Percentiles rank a stretch among this genome's conserved stretches.
phyloP scores from a whole-genome alignment of 140 eudicot species.

The Flaveria floridana region DNA sequence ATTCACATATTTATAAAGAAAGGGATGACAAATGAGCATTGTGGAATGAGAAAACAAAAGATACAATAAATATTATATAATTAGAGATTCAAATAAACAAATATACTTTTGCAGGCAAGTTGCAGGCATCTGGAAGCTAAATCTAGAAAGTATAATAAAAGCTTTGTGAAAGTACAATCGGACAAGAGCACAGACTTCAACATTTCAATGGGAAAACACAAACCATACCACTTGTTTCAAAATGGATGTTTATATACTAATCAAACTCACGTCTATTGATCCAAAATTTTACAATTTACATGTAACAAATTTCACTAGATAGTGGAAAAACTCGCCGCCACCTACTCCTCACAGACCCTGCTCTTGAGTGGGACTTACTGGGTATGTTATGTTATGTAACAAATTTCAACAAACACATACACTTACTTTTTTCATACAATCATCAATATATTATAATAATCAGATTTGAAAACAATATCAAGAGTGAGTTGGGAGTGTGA shows the following conservation, averaged over 20 bases:
- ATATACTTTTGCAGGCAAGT: constrained; percentile 21
- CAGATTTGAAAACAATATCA: too few relatives aligned
- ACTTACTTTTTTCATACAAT: background rate
- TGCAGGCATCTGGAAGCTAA: constrained; percentile 13
- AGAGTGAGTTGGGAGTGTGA: too few relatives aligned
- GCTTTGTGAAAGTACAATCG: constrained; percentile 26
- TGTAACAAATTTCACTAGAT: too few relatives aligned
- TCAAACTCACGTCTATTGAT: background rate
- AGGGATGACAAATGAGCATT: background rate
- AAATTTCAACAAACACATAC: too few relatives aligned
- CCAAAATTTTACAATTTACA: too few relatives aligned
- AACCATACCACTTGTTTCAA: constrained; percentile 14
- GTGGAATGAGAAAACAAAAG: background rate
- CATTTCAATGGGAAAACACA: constrained; percentile 20
- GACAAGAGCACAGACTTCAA: constrained; percentile 28
- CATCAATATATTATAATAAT: background rate
- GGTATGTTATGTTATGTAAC: too few relatives aligned
- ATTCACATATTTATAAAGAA: too few relatives aligned
- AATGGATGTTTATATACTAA: background rate
- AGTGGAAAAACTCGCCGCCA: too few relatives aligned
- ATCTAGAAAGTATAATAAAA: constrained; percentile 19
- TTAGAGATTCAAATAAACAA: background rate
- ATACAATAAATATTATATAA: background rate
- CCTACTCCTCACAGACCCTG: too few relatives aligned
- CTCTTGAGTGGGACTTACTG: too few relatives aligned